Evolutionary conservation across 352 stramenopile genomes (phyloP).

Genomic region (Phytopythium helicoides): DNA sequence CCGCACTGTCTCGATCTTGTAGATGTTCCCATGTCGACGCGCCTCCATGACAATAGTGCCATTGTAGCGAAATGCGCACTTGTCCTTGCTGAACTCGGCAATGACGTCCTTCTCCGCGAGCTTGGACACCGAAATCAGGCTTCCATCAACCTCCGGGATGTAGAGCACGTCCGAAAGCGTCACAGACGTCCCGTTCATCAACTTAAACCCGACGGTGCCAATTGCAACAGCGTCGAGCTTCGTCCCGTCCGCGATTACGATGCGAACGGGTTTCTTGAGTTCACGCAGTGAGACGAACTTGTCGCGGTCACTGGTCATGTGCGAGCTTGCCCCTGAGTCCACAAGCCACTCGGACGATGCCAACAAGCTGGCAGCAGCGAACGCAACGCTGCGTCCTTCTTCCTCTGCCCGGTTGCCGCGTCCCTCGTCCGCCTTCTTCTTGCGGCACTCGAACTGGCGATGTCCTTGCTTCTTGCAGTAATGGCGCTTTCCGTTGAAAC

Average conservation of each 20-base stretch:
- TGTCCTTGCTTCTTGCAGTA: conserved; percentile 14
- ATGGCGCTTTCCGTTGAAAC: conserved; percentile 12
- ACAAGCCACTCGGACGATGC: conserved; percentile 13
- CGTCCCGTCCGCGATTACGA: conserved; percentile 15
- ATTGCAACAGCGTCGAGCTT: no score
- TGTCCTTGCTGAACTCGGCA: conserved; percentile 15
- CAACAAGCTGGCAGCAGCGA: no score
- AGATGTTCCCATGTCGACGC: no score
- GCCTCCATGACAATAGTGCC: conserved; percentile 14
- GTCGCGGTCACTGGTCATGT: conserved; percentile 15
- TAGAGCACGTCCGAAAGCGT: conserved; percentile 9
- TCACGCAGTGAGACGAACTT: conserved; percentile 15
- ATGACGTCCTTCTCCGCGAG: conserved; percentile 11
- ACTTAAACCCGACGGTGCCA: conserved; percentile 13
- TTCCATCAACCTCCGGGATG: conserved; percentile 16
- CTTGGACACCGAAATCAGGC: conserved; percentile 16
- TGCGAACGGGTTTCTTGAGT: conserved; percentile 9
- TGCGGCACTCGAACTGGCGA: conserved; percentile 8
- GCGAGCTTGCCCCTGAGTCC: conserved; percentile 11
- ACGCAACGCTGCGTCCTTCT: no score
- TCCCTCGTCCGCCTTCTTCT: conserved; percentile 5
- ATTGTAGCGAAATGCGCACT: no score
- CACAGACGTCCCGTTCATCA: no score
- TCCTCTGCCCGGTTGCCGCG: no score
- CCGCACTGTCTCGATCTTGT: no score